Evolutionary conservation across 768 basidiomycete species (phyloP).

Genomic region (Tremella mesenterica): DNA sequence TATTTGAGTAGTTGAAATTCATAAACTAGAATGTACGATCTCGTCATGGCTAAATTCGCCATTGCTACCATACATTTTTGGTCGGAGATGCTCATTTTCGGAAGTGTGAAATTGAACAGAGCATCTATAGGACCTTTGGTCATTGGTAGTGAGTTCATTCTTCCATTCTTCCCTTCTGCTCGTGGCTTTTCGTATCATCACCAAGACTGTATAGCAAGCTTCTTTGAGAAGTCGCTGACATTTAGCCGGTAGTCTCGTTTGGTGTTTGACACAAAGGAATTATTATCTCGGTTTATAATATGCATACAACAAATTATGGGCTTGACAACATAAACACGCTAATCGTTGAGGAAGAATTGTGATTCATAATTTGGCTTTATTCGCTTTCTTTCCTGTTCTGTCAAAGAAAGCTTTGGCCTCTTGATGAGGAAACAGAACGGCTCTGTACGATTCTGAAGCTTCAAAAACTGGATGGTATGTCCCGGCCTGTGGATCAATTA

Average conservation of each 20-base stretch:
- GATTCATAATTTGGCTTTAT: slow-evolving; percentile 12
- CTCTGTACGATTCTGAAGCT: slow-evolving; percentile 16
- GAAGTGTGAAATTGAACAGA: slow-evolving; percentile 56
- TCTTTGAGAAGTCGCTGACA: not conserved
- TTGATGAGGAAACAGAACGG: slow-evolving; percentile 17
- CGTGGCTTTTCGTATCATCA: not conserved
- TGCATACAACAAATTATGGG: not conserved
- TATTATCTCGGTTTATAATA: slow-evolving; percentile 15
- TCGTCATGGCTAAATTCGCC: slow-evolving; percentile 76
- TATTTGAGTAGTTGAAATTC: too few species aligned
- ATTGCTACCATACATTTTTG: slow-evolving; percentile 84
- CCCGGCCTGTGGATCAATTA: slow-evolving; percentile 18
- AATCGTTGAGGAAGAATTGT: slow-evolving; percentile 1
- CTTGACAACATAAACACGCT: not conserved
- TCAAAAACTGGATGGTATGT: slow-evolving; percentile 20
- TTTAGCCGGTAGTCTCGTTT: slow-evolving; percentile 3
- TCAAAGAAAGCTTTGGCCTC: slow-evolving; percentile 27
- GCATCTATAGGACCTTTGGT: slow-evolving; percentile 66
- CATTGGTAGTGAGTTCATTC: slow-evolving; percentile 65
- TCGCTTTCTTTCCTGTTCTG: slow-evolving; percentile 9
- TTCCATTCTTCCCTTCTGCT: not conserved
- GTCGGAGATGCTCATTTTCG: slow-evolving; percentile 74
- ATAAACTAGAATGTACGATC: slow-evolving; percentile 58
- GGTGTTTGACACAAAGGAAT: slow-evolving; percentile 14
- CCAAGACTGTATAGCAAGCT: not conserved